These are phyloP conservation scores for Pezicula neosporulosa DNA, from an alignment of 2,329 filamentous ascomycete genomes.

Conservation along the genomic window DNA sequence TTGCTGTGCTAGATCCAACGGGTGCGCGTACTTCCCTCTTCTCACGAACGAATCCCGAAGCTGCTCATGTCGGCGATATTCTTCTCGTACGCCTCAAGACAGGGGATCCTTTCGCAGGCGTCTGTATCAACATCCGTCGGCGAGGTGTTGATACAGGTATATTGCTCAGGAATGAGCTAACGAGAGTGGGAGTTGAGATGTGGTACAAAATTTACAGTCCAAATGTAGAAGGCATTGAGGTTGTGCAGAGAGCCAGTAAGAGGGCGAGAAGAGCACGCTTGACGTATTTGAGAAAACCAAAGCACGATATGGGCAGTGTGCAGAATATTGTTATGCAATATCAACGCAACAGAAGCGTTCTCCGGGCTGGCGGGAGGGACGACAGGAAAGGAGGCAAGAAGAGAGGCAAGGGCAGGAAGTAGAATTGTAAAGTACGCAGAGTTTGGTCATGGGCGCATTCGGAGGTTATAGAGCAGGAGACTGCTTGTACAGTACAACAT, in stretches of 20 bases:
- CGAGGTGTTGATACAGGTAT: constrained; percentile 88
- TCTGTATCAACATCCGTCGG: constrained; percentile 81
- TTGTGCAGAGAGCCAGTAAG: constrained; percentile 83
- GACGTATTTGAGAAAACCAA: constrained; percentile 86
- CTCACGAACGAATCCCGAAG: constrained; percentile 70
- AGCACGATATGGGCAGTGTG: constrained; percentile 84
- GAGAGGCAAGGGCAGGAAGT: constrained; percentile 17
- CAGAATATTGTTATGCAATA: constrained; percentile 74
- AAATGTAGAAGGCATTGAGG: constrained; percentile 84
- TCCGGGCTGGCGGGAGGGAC: constrained; percentile 27
- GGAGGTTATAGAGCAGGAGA: neutral
- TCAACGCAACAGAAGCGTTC: constrained; percentile 46
- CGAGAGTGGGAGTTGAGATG: constrained; percentile 89
- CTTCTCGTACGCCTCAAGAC: constrained; percentile 83
- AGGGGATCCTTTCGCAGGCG: constrained; percentile 86
- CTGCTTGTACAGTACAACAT: constrained; percentile 8
- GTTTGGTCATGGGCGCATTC: constrained; percentile 12
- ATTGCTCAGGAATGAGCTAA: constrained; percentile 80
- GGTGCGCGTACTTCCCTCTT: constrained; percentile 82
- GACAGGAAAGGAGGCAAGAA: constrained; percentile 21
- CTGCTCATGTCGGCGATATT: constrained; percentile 82
- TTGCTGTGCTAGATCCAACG: constrained; percentile 76
- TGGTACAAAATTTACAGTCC: constrained; percentile 96
- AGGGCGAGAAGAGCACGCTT: constrained; percentile 81
- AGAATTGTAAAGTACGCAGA: constrained; percentile 9